phyloP scores from a whole-genome alignment of 805 yeast genomes.

The Nakazawaea siamensis region DNA sequence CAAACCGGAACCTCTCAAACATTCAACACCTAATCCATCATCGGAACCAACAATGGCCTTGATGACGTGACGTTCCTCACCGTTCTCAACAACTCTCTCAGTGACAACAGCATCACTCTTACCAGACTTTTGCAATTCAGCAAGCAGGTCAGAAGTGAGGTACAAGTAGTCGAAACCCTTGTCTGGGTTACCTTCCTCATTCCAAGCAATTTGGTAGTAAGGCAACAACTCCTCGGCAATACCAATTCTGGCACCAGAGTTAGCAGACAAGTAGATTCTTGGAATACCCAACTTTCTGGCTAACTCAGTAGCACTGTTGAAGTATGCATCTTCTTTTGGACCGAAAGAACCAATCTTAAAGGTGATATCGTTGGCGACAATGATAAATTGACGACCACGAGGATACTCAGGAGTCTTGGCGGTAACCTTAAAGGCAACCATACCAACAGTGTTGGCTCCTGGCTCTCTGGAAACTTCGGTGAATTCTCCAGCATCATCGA shows the following conservation, averaged over 20 bases:
- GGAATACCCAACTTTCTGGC: slow-evolving; percentile 92
- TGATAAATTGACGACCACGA: slow-evolving; percentile 84
- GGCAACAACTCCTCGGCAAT: slow-evolving; percentile 95
- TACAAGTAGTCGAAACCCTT: slow-evolving; percentile 90
- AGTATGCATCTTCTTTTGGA: slow-evolving; percentile 89
- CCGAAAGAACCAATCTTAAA: slow-evolving; percentile 98
- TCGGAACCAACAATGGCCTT: slow-evolving; percentile 86
- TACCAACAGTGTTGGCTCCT: slow-evolving; percentile 92
- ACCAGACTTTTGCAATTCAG: slow-evolving; percentile 47
- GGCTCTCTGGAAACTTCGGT: slow-evolving; percentile 92
- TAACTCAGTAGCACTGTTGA: slow-evolving; percentile 85
- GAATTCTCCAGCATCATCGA: slow-evolving; percentile 71
- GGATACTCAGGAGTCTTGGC: slow-evolving; percentile 97
- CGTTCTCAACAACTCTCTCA: slow-evolving; percentile 75
- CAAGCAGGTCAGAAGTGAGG: slow-evolving; percentile 60
- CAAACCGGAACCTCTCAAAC: slow-evolving; percentile 95
- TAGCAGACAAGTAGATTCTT: slow-evolving; percentile 91
- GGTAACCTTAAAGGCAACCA: slow-evolving; percentile 90
- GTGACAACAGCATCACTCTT: slow-evolving; percentile 58
- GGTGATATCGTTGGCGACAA: slow-evolving; percentile 96
- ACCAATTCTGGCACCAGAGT: slow-evolving; percentile 99
- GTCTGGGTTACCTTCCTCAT: slow-evolving; percentile 59
- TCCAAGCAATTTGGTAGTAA: slow-evolving; percentile 88
- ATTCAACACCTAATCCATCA: slow-evolving; percentile 97
- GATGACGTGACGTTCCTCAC: slow-evolving; percentile 76